Evolutionary conservation across 768 basidiomycete genomes (phyloP), one percentile per base, ranked within the genome.

Genomic region (Rhizopogon roseolus): DNA sequence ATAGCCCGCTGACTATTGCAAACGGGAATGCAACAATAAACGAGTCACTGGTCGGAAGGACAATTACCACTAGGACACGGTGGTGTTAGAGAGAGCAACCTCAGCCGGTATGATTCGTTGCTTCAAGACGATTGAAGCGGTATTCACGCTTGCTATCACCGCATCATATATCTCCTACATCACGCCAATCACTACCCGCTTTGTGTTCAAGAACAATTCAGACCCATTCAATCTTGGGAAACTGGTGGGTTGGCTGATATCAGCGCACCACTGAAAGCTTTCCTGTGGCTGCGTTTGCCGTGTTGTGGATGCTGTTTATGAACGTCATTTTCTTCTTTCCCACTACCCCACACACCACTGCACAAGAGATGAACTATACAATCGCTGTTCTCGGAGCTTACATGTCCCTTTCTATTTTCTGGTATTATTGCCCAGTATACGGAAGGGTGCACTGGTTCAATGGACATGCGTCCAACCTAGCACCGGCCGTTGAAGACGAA

Each of bases 211-310:
- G 3, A 76, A 80, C 45, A 60, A 75, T 22, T 81, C 78, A 5
- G 84, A 83, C 0, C 82, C 82, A 6, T 85, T 83, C 60, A 68
- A 65, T 52, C 73, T 83, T 1, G 84, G 82, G 14, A 43, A 14
- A 43, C 41, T 43, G 42, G 42, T 29, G 5, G 6, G 28, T 44
- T 28, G 28, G 28, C 6, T 11, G 17, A 16, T 28, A 29, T n/a
- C 17, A 10, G 29, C 17, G 11, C 4, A 17, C 17, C 29, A n/a
- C 10, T 45, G n/a, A n/a, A 67, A 67, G 66, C 32, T 57, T 52
- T 10, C 68, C 69, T 3, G 60, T 70, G 16, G 63, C 72, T 1
- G 59, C 63, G 38, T 58, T 72, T 38, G 69, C 67, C 3, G 64
- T 65, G 0, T 57, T 60, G 1, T 74, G 70, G 60, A 74, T 74